phyloP scores from a whole-genome alignment of 2,329 filamentous ascomycete species.

The Phaeosphaeria sp. region DNA sequence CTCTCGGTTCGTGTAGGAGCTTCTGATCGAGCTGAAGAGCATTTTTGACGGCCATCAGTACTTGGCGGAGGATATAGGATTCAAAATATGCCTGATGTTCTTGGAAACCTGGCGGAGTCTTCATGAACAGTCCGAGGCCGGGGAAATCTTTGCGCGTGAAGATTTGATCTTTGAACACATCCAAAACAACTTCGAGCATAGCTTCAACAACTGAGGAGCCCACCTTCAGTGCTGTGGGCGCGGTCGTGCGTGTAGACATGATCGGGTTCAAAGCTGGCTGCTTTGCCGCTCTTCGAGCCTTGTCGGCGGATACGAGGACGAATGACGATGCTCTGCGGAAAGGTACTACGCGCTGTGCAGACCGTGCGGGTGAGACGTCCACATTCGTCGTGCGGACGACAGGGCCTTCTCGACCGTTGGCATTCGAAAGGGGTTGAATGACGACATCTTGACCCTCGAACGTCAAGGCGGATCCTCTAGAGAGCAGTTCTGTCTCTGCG shows the following conservation, averaged over 20 bases:
- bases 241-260: constrained; percentile 65
- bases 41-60: constrained; percentile 73
- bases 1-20: constrained; percentile 77
- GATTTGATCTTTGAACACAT: constrained; percentile 85
- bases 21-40: constrained; percentile 75
- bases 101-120: constrained; percentile 88
- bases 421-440: constrained; percentile 74
- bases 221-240: constrained; percentile 55
- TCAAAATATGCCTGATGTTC: constrained; percentile 97
- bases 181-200: constrained; percentile 77
- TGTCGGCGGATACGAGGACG: constrained; percentile 79
- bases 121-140: constrained; percentile 83
- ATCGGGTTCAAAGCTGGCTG: constrained; percentile 69
- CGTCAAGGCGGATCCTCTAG: constrained; percentile 77
- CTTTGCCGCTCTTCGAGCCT: constrained; percentile 61
- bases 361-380: constrained; percentile 43
- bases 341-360: constrained; percentile 61
- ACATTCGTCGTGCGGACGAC: constrained; percentile 77
- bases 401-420: constrained; percentile 62
- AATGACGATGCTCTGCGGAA: constrained; percentile 88
- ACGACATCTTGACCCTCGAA: constrained; percentile 88
- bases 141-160: constrained; percentile 88
- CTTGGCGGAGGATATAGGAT: constrained; percentile 81
- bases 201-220: constrained; percentile 77
- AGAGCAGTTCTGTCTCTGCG: constrained; percentile 86